A percentile compares a stretch with the other conserved stretches of the same genome.
phyloP scores from a whole-genome alignment of 176 grass and related monocot species.

The Saccharum spontaneum region DNA sequence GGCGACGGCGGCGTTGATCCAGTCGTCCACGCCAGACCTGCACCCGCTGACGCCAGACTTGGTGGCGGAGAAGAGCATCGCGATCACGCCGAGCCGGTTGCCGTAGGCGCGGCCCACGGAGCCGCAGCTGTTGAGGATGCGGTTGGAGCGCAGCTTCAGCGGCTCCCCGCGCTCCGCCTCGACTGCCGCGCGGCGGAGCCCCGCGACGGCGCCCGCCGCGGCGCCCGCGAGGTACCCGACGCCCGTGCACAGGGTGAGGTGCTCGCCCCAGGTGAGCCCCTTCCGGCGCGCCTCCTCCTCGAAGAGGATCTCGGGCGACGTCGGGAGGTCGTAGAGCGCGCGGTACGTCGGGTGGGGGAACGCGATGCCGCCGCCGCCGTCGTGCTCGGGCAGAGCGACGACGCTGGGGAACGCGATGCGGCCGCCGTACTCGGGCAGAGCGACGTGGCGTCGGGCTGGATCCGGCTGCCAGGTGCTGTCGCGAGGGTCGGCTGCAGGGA shows the following conservation, averaged over 20 bases:
- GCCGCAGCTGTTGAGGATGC: constrained; percentile 54
- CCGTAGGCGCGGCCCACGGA: constrained; percentile 41
- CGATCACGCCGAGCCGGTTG: constrained; percentile 51
- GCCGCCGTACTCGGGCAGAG: constrained; percentile 6
- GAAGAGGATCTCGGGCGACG: constrained; percentile 69
- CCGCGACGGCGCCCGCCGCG: constrained; percentile 29
- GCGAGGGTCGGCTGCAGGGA: background rate
- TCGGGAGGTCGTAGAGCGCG: constrained; percentile 59
- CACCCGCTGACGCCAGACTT: constrained; percentile 30
- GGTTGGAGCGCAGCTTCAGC: constrained; percentile 54
- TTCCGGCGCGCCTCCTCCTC: constrained; percentile 25
- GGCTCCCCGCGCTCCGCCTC: constrained; percentile 51
- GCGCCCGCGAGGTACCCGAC: constrained; percentile 32
- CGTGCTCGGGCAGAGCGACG: constrained; percentile 11
- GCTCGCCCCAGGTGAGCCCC: constrained; percentile 36
- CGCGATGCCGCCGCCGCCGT: background rate
- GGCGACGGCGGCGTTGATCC: constrained; percentile 54
- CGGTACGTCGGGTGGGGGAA: constrained; percentile 15
- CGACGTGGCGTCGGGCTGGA: constrained; percentile 4
- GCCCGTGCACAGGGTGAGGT: constrained; percentile 62
- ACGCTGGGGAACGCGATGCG: background rate
- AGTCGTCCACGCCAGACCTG: constrained; percentile 53
- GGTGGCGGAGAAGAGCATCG: constrained; percentile 54
- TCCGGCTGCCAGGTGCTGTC: background rate
- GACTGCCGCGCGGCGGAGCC: constrained; percentile 34